Evolutionary conservation across 345 rosid species (phyloP), one percentile per base, ranked within the genome.

Genomic region (sweet orange (Citrus sinensis)): DNA sequence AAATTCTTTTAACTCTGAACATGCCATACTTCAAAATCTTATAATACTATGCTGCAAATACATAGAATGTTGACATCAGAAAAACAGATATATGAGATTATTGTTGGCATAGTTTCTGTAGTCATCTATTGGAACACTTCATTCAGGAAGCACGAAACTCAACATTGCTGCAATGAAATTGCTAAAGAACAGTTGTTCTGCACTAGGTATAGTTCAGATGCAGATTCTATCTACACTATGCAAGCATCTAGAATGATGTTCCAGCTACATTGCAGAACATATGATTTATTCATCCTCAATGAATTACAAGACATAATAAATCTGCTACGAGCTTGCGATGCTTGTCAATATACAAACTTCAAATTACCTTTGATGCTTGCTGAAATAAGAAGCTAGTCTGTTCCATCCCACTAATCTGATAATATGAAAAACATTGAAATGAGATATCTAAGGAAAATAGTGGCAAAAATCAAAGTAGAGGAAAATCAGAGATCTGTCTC

Each of bases 331-430:
- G 69, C 42, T 66, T 7, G 56, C 7, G 35, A 56, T 25, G 37
- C 37, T 55, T 34, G 24, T 17, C 54, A 30, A 54, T 66, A 74
- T 59, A 62, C n/a, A 34, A 42, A 29, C 49, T 32, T 16, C 29
- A 22, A 78, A 75, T 75, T 86, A 93, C 98, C 99, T 95, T 93
- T 64, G 97, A 95, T 76, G 99, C 97, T 86, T 95, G 99, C 85
- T 93, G 99, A 87, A 93, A 95, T 61, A 95, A 87, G 82, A 95
- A 93, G 86, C 98, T 95, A 32, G 95, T 93, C 86, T 95, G 99
- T 86, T 95, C 98, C 99, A 95, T 93, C 80, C 98, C 99, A 86
- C 99, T 95, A 80, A 95, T 95, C 98, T 95, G 88, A 75, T 25
- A 78, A 82, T 75, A 80, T 51, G 71, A 62, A 71, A 22, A 61